Conservation (phyloP, 2,329 filamentous ascomycete species). For the Penicillium fuscoglaucum region DNA sequence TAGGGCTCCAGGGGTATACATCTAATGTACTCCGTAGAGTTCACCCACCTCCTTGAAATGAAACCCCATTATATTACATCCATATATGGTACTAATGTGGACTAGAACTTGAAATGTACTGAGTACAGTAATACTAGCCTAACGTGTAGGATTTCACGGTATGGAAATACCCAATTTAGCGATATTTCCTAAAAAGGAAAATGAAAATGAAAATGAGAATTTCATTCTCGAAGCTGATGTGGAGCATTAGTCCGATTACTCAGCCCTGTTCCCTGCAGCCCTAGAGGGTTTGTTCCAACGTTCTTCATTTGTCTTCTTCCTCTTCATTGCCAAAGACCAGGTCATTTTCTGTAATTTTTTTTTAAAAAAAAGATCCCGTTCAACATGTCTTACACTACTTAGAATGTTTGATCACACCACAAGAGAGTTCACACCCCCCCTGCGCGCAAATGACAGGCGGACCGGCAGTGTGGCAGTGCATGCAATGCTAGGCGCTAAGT, state of each 20-base stretch:
- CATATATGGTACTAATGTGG: background rate
- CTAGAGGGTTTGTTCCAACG: slow-evolving; percentile 13
- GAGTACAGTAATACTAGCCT: background rate
- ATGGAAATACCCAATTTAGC: background rate
- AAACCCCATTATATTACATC: slow-evolving; percentile 1
- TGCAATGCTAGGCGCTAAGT: slow-evolving; percentile 28
- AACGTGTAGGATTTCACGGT: background rate
- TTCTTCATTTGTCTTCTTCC: background rate
- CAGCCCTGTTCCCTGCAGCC: slow-evolving; percentile 15
- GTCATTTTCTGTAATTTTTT: background rate
- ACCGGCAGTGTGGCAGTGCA: slow-evolving; percentile 33
- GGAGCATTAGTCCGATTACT: slow-evolving; percentile 18
- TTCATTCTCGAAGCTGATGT: slow-evolving; percentile 24
- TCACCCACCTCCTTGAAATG: background rate
- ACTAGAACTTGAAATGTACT: background rate
- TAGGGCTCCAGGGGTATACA: slow-evolving; percentile 1
- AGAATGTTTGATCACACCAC: background rate
- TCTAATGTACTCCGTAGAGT: background rate
- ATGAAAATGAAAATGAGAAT: background rate
- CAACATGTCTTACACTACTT: background rate
- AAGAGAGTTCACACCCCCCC: slow-evolving; percentile 1
- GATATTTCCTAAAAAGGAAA: background rate
- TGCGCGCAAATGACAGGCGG: slow-evolving; percentile 26
- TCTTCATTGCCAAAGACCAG: background rate
- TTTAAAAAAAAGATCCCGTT: no score